Evolutionary conservation across 257 asterid species (phyloP).

Genomic region (Solanum microdontum): DNA sequence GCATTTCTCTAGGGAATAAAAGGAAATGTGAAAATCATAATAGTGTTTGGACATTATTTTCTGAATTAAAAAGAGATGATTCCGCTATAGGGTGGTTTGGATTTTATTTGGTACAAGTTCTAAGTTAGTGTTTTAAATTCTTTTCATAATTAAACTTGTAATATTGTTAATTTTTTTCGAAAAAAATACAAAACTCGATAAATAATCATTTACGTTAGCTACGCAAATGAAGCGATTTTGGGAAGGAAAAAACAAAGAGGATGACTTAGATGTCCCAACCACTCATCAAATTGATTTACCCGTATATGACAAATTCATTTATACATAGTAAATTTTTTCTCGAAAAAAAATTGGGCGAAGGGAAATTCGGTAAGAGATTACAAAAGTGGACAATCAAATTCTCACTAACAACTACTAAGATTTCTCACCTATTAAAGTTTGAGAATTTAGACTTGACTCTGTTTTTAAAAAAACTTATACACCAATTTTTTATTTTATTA

Average conservation of each 20-base stretch:
- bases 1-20: too few relatives aligned
- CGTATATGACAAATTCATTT: too few relatives aligned
- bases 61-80: too few relatives aligned
- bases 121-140: background rate
- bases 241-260: background rate
- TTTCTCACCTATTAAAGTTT: too few relatives aligned
- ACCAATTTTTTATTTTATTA: too few relatives aligned
- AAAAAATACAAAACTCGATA: background rate
- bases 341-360: too few relatives aligned
- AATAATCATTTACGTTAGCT: background rate
- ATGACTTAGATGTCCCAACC: background rate
- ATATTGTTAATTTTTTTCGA: fast-evolving
- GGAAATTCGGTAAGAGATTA: too few relatives aligned
- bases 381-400: too few relatives aligned
- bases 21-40: background rate
- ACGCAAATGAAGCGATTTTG: background rate
- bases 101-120: background rate
- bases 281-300: background rate
- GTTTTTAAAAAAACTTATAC: too few relatives aligned
- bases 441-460: too few relatives aligned
- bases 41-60: background rate
- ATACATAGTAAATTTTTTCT: too few relatives aligned
- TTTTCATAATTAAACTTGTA: background rate
- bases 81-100: background rate
- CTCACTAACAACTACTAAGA: too few relatives aligned